Conservation (phyloP, 805 yeast genomes). For the Pichia phayaonensis region DNA sequence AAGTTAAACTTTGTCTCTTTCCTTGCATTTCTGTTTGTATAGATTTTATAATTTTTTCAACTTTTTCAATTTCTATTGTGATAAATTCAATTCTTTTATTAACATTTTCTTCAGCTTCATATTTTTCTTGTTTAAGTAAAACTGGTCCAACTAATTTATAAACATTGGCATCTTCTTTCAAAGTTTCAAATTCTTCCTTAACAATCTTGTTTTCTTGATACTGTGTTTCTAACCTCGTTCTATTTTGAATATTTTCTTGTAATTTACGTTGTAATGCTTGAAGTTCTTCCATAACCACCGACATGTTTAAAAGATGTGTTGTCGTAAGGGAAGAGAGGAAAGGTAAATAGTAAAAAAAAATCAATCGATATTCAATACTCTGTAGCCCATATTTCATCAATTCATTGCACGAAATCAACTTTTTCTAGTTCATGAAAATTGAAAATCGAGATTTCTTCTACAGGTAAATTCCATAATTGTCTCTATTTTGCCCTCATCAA, state of each 20-base stretch:
- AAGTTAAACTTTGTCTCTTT: constrained; percentile 44
- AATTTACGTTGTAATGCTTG: constrained; percentile 23
- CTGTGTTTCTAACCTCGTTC: constrained; percentile 90
- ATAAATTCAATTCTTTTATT: constrained; percentile 87
- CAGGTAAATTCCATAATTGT: no score
- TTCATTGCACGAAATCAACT: background rate
- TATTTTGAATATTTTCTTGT: constrained; percentile 52
- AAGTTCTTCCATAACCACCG: constrained; percentile 12
- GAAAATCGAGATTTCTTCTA: background rate
- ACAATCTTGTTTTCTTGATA: constrained; percentile 91
- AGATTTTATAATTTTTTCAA: constrained; percentile 59
- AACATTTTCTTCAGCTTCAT: constrained; percentile 79
- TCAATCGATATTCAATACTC: no score
- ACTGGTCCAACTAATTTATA: constrained; percentile 91
- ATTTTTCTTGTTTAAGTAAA: constrained; percentile 77
- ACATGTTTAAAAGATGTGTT: background rate
- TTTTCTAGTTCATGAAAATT: background rate
- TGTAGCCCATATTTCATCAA: no score
- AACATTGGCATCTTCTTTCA: constrained; percentile 61
- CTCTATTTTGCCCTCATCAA: background rate
- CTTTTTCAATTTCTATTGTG: constrained; percentile 64
- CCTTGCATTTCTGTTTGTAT: constrained; percentile 50
- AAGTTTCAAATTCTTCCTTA: constrained; percentile 59
- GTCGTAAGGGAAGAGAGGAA: no score
- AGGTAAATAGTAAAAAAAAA: no score